phyloP scores from a whole-genome alignment of 2,329 filamentous ascomycete genomes.

The Fusarium coicis region DNA sequence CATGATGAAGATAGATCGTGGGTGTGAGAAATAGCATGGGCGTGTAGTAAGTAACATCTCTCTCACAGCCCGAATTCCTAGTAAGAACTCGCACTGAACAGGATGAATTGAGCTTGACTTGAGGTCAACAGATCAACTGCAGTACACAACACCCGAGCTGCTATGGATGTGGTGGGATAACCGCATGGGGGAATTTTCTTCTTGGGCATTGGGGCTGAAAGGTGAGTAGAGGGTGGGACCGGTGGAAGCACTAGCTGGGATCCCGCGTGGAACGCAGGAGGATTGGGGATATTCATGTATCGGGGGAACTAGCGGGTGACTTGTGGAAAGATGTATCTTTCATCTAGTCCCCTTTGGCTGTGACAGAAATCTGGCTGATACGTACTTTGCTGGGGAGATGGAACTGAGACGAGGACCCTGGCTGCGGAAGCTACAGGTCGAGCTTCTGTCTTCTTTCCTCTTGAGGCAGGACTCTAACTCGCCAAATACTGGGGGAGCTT shows the following conservation, averaged over 20 bases:
- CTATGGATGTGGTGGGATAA: slow-evolving; percentile 40
- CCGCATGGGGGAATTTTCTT: slow-evolving; percentile 37
- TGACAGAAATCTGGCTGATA: slow-evolving; percentile 19
- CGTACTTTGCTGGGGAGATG: slow-evolving; percentile 32
- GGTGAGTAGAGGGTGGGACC: slow-evolving; percentile 30
- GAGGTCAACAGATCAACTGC: slow-evolving; percentile 25
- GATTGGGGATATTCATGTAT: slow-evolving; percentile 41
- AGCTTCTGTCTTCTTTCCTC: slow-evolving; percentile 39
- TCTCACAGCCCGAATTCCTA: neutral
- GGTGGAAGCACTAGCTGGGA: slow-evolving; percentile 24
- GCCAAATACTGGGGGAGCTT: slow-evolving; percentile 28
- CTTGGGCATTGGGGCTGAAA: slow-evolving; percentile 42
- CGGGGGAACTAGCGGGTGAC: slow-evolving; percentile 24
- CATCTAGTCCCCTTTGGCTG: neutral
- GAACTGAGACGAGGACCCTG: slow-evolving; percentile 20
- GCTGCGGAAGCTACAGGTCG: slow-evolving; percentile 34
- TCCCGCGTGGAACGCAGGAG: slow-evolving; percentile 38
- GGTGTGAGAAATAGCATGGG: neutral
- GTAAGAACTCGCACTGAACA: neutral
- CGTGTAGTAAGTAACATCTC: slow-evolving; percentile 3
- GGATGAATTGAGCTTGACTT: slow-evolving; percentile 5
- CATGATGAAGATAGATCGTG: slow-evolving; percentile 2
- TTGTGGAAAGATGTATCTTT: slow-evolving; percentile 2
- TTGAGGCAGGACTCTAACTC: slow-evolving; percentile 32
- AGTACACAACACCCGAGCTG: neutral